A percentile compares a stretch with the other conserved stretches of the same genome.
Conservation (phyloP, 768 basidiomycete genomes). For the Tremella fuciformis region DNA sequence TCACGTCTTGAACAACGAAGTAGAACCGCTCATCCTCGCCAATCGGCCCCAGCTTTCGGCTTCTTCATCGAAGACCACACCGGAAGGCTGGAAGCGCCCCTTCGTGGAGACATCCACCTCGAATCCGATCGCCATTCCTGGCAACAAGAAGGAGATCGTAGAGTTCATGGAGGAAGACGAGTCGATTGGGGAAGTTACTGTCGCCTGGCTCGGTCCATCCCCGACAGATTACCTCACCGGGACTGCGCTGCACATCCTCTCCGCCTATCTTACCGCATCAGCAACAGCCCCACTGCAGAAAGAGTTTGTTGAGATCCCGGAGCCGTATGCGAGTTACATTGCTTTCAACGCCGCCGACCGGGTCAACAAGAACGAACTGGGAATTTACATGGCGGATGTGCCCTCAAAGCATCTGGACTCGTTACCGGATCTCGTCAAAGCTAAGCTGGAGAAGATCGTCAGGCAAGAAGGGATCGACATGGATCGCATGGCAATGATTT, state of each 20-base stretch:
- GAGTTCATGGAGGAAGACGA: constrained; percentile 98
- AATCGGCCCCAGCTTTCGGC: constrained; percentile 58
- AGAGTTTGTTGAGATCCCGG: constrained; percentile 85
- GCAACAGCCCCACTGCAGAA: constrained; percentile 59
- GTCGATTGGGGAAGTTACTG: constrained; percentile 72
- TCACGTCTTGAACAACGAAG: constrained; percentile 71
- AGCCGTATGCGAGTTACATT: constrained; percentile 76
- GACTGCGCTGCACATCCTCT: constrained; percentile 78
- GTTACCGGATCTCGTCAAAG: constrained; percentile 67
- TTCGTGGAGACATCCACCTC: constrained; percentile 85
- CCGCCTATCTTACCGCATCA: constrained; percentile 77
- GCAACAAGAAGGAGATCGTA: constrained; percentile 63
- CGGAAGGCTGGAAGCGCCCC: constrained; percentile 84
- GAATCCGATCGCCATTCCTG: constrained; percentile 41
- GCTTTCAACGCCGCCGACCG: constrained; percentile 76
- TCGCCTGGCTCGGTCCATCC: constrained; percentile 71
- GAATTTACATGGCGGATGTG: constrained; percentile 77
- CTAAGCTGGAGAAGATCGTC: constrained; percentile 67
- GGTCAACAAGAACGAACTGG: constrained; percentile 68
- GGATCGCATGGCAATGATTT: constrained; percentile 79
- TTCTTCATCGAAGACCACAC: constrained; percentile 51
- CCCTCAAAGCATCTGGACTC: constrained; percentile 73
- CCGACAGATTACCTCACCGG: constrained; percentile 31
- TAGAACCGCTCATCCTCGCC: constrained; percentile 75
- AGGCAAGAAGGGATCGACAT: constrained; percentile 74